Evolutionary conservation across 1,284 basidiomycete genomes (phyloP).

Genomic region (Pulveroboletus sp.): DNA sequence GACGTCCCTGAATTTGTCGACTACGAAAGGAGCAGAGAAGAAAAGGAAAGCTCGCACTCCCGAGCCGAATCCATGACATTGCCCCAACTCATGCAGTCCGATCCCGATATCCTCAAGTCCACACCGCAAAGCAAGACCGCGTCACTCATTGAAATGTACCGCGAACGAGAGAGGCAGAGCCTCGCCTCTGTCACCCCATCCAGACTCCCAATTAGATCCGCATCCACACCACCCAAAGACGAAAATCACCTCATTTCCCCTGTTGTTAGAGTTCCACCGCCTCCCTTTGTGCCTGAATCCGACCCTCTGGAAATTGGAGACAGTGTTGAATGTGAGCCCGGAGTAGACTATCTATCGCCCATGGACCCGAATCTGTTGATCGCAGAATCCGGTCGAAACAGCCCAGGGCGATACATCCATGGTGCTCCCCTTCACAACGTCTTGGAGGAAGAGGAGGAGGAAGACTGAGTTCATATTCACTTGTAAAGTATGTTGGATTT

Average conservation of each 20-base stretch:
- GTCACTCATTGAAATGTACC: constrained; percentile 78
- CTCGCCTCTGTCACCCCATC: constrained; percentile 30
- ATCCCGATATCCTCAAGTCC: constrained; percentile 29
- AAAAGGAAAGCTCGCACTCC: constrained; percentile 34
- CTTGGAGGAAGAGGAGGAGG: constrained; percentile 78
- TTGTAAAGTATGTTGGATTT: constrained; percentile 29
- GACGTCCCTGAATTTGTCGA: constrained; percentile 38
- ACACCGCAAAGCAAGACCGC: constrained; percentile 59
- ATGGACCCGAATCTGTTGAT: constrained; percentile 36
- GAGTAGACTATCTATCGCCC: constrained; percentile 30
- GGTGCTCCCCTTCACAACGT: constrained; percentile 87
- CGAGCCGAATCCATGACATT: constrained; percentile 36
- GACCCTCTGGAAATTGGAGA: constrained; percentile 22
- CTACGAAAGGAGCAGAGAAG: constrained; percentile 39
- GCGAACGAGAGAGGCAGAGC: constrained; percentile 60
- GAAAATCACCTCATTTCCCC: constrained; percentile 1
- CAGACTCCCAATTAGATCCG: constrained; percentile 38
- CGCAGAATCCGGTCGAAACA: constrained; percentile 53
- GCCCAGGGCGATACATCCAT: constrained; percentile 79
- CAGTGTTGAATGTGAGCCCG: constrained; percentile 19
- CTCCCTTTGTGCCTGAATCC: constrained; percentile 15
- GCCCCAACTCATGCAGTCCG: constrained; percentile 22
- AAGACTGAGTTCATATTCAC: constrained; percentile 39
- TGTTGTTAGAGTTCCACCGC: constrained; percentile 17
- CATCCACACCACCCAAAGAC: constrained; percentile 19